Base-by-base conservation (phyloP, 345 rosid species). In the Raphanus sativus region DNA sequence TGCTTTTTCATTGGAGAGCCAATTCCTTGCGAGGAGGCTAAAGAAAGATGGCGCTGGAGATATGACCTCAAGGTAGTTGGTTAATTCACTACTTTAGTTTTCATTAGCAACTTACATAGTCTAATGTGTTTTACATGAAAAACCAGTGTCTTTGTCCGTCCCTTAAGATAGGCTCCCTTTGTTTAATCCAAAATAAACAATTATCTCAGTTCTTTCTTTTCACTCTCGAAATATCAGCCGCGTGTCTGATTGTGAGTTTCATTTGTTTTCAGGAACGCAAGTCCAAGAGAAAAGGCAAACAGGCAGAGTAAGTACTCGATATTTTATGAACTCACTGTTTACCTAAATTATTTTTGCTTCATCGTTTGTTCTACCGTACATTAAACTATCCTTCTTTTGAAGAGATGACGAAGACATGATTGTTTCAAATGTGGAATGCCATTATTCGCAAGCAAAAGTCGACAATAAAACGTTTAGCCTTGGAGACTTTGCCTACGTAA, bases 1-100 rank as follows among this genome's bases (percentile, higher is more conserved):
- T 75, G 71, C 75, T 86, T 7, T 76, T 84, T 93, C 64, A 64
- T 89, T 69, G 98, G 97, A 54, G 90, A 89, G 79, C 89, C 98
- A 11, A 75, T 94, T 74, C 82, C 88, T 24, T 71, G 74, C 34
- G 90, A 87, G 63, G 93, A 87, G 76, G 98, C 97, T 64, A 87
- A 79, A 75, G 86, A 85, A 81, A 87, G 85, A 76, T 94, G 97
- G 96, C 76, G 73, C 34, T 94, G 98, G 98, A 94, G 98, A 29
- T 94, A 94, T 71, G 91, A 90, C 55, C 75, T 89, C 80, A 90
- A 91, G 98, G 98, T 94, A 76, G 69, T 65, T 59, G 59, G 55
- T 48, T 62, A 28, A 34, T 72, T 59, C 38, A 45, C 24, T 73
- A 21, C 68, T 30, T 71, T 62, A 70, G 48, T 32, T 65, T 63